Base-by-base conservation (phyloP, 768 basidiomycete species). In the Calvatia gigantea region DNA sequence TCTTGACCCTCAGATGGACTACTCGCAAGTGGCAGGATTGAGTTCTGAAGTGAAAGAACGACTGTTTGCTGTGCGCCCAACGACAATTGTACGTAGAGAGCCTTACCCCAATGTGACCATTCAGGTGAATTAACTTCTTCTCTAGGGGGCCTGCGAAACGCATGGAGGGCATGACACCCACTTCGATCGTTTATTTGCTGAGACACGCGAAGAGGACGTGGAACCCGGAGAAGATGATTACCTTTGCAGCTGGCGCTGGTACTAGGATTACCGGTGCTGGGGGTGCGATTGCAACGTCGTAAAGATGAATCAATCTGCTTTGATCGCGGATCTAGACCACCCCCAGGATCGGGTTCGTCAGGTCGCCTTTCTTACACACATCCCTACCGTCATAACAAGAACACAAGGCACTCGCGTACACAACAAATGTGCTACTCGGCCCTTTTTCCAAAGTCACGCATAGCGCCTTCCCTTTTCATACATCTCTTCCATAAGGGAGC, bases 101-200 rank as follows among this genome's bases (percentile, higher is more conserved):
- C 28, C 43, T 44, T n/a, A 1, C 33, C 31, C 39, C 1, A 4
- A 45, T 33, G 7, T 14, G 25, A 23, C 38, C 12, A 59, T 29
- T 44, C 12, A 59, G 28, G 3, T 43, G 14, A 27, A 35, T 19
- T 38, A 31, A n/a, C n/a, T n/a, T n/a, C n/a, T 41, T 32, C 28
- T 60, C 9, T 6, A 53, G 94, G 92, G 93, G 93, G n/a, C 88
- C 89, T 3, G 94, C 89, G 14, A 94, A 93, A 68, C 76, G 93
- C 25, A 93, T 95, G 84, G 93, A 95, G 65, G 94, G 94, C 6
- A 91, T 95, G 82, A 96, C 94, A 2, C 93, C 93, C 2, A 79
- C 85, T 0, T 82, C 84, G 0, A 72, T 89, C n/a, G 75, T 92
- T 11, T 75, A 76, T 37, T 66, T 95, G 23, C 72, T 94, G 59